Base-by-base conservation (phyloP, 2,329 filamentous ascomycete species). In the Fusarium proliferatum region DNA sequence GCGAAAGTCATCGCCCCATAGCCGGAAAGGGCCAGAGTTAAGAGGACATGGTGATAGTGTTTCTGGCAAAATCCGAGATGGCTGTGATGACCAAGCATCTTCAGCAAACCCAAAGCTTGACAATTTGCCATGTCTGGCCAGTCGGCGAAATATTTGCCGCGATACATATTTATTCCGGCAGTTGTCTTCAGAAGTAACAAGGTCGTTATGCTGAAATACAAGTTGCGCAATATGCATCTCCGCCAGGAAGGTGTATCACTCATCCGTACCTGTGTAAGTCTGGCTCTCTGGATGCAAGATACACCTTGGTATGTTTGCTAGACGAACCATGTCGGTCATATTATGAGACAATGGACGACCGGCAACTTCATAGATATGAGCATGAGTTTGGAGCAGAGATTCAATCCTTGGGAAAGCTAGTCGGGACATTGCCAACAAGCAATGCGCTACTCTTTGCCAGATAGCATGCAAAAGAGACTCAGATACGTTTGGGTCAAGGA, bases 91-190 rank as follows among this genome's bases (percentile, higher is more conserved):
- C 69, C 62, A 67, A 2, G 57, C 9, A 43, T 64, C 66, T 45
- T 78, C 64, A 3, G 66, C 49, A 59, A 81, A 80, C 3, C 79
- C 76, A 52, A 80, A 79, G 0, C 26, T 67, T 5, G 77, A 78
- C 0, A 80, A 64, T 8, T 63, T 61, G 1, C 76, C 77, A 66
- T 78, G 39, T 55, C 71, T 74, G 8, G 80, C 79, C 9, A 83
- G 57, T 49, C 73, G 80, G 6, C 80, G 82, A 67, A 85, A 85
- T 0, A 86, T 62, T 41, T 82, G 80, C 7, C 82, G 82, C 10
- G 83, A 80, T 3, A 85, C 79, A 49, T 85, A 85, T 64, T 86
- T 86, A 33, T 81, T 82, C 4, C 82, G 78, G 46, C 80, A 82
- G 67, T 86, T 84, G 15, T 83, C 80, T 26, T 79, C 82, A 7